A percentile compares a stretch with the other conserved stretches of the same genome.
Evolutionary conservation across 306 rosid species (phyloP).

Genomic region (Cicer pinnatifidum): DNA sequence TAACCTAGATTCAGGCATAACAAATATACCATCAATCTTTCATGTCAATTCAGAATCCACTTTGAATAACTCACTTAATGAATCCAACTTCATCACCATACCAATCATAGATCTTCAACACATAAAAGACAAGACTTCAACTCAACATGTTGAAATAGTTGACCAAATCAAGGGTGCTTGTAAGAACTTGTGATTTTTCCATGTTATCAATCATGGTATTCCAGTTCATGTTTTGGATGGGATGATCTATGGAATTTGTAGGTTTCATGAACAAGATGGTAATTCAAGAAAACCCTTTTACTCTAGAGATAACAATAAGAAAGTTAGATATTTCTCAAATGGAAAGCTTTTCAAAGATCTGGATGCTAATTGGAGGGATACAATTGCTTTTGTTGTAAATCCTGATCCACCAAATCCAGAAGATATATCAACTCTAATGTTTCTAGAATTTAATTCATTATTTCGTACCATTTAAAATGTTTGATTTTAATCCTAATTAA

Average conservation of each 20-base stretch:
- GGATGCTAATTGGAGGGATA: slow-evolving; percentile 35
- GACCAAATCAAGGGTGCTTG: slow-evolving; percentile 32
- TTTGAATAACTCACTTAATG: background rate
- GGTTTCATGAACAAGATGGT: slow-evolving; percentile 55
- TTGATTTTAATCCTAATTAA: too few species aligned
- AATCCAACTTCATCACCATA: background rate
- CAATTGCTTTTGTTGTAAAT: slow-evolving; percentile 4
- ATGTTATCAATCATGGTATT: slow-evolving; percentile 57
- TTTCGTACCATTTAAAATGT: too few species aligned
- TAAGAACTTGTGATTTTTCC: slow-evolving; percentile 53
- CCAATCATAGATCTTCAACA: slow-evolving; percentile 49
- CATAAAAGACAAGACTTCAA: background rate
- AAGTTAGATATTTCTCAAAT: slow-evolving; percentile 36
- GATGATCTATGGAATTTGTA: slow-evolving; percentile 46
- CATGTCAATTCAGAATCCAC: background rate
- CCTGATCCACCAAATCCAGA: slow-evolving; percentile 31
- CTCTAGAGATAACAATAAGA: slow-evolving; percentile 14
- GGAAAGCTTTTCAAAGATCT: background rate
- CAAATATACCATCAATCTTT: background rate
- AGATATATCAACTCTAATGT: slow-evolving; percentile 34
- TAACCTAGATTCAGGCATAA: slow-evolving; percentile 11
- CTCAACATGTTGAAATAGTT: background rate
- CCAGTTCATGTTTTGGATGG: slow-evolving; percentile 45
- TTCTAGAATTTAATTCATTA: background rate
- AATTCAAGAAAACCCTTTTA: slow-evolving; percentile 42